Percentiles rank a stretch among this genome's conserved stretches.
Evolutionary conservation across 192 early-diverging fungal species (phyloP).

Genomic region (Endogone sp.): DNA sequence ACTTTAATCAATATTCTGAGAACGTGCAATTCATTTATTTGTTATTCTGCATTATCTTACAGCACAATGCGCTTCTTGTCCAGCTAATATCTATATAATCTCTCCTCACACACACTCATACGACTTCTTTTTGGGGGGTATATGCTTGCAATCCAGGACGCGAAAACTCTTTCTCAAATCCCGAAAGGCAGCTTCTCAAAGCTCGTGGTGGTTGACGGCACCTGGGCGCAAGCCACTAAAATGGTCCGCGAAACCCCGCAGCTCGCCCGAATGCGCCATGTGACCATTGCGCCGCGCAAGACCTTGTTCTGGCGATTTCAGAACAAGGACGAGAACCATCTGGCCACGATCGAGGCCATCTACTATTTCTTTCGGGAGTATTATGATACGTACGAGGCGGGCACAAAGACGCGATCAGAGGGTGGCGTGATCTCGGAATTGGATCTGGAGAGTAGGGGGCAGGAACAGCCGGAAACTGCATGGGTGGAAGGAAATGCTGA

Average conservation of each 20-base stretch:
- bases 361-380: conserved; percentile 92
- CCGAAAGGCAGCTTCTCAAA: conserved; percentile 63
- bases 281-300: conserved; percentile 65
- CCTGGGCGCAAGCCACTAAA: conserved; percentile 81
- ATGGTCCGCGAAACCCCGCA: conserved; percentile 47
- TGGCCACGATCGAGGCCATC: conserved; percentile 95
- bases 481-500: conserved; percentile 20
- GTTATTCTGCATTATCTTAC: too few relatives aligned
- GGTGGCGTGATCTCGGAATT: too few relatives aligned
- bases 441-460: neutral
- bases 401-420: neutral
- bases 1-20: too few relatives aligned
- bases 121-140: too few relatives aligned
- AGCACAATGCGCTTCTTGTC: too few relatives aligned
- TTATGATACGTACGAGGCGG: conserved; percentile 36
- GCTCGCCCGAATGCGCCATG: conserved; percentile 46
- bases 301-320: conserved; percentile 95
- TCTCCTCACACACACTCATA: conserved; percentile 4
- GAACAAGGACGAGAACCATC: conserved; percentile 58
- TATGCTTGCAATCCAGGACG: too few relatives aligned
- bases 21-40: too few relatives aligned
- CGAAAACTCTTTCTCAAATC: conserved; percentile 65
- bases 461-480: neutral
- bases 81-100: too few relatives aligned
- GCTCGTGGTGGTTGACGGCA: conserved; percentile 92